Evolutionary conservation across 257 asterid genomes (phyloP).

Genomic region (Salvia miltiorrhiza): DNA sequence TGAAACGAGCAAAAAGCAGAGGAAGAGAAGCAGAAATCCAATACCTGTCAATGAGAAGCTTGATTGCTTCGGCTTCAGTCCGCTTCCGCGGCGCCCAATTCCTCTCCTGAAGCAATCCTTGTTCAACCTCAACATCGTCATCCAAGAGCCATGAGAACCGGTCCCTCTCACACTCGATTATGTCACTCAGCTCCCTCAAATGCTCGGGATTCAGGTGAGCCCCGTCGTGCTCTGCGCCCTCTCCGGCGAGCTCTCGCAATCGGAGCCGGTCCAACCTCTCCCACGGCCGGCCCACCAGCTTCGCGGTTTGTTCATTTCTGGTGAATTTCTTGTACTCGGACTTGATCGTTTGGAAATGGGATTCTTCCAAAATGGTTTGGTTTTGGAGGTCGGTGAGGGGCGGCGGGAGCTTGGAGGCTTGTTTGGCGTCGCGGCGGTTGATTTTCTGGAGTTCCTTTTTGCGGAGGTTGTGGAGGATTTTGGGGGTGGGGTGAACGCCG

Average conservation of each 20-base stretch:
- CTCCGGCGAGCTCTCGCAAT: constrained; percentile 57
- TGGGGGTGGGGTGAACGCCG: constrained; percentile 75
- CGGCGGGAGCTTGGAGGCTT: constrained; percentile 46
- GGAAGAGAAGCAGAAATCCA: background rate
- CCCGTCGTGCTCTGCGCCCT: constrained; percentile 41
- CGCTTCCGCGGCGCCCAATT: constrained; percentile 55
- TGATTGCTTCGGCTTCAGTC: constrained; percentile 59
- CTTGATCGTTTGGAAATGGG: constrained; percentile 54
- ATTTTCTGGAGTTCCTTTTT: constrained; percentile 71
- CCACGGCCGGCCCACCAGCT: constrained; percentile 87
- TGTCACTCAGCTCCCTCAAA: constrained; percentile 69
- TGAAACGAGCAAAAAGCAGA: background rate
- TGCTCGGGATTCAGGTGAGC: constrained; percentile 53
- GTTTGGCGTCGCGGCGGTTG: constrained; percentile 77
- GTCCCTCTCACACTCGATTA: constrained; percentile 70
- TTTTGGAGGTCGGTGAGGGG: constrained; percentile 49
- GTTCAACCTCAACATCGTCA: constrained; percentile 60
- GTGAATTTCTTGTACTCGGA: constrained; percentile 66
- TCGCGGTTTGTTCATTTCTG: constrained; percentile 24
- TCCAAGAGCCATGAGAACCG: constrained; percentile 80
- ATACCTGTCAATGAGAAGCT: constrained; percentile 58
- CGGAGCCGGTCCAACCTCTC: constrained; percentile 65
- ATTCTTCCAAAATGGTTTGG: constrained; percentile 47
- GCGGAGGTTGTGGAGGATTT: constrained; percentile 79
- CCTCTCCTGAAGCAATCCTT: constrained; percentile 39